A percentile compares a stretch with the other conserved stretches of the same genome.
Evolutionary conservation across 441 rosid species (phyloP).

Genomic region (Manihot esculenta): DNA sequence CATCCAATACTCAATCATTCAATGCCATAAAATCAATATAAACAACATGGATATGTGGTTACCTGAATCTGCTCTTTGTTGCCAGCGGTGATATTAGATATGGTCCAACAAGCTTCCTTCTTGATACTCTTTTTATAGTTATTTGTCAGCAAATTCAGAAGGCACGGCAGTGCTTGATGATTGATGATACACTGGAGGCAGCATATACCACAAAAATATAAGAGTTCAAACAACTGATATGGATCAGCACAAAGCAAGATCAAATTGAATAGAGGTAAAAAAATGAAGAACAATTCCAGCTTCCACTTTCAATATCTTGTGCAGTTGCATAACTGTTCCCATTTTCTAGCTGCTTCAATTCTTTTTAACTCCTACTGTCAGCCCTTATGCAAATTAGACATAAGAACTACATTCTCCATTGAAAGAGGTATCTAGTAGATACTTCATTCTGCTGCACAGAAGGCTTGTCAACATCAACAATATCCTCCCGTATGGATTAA

Average conservation of each 20-base stretch:
- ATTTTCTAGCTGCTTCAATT: too few relatives aligned
- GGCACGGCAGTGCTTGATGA: slow-evolving; percentile 74
- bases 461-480: background rate
- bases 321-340: too few relatives aligned
- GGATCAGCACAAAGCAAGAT: background rate
- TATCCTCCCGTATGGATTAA: background rate
- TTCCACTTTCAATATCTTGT: too few relatives aligned
- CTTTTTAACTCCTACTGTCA: too few relatives aligned
- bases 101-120: slow-evolving; percentile 98
- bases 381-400: background rate
- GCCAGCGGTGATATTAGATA: slow-evolving; percentile 94
- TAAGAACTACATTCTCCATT: background rate
- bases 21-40: slow-evolving; percentile 9
- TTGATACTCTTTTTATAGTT: slow-evolving; percentile 80
- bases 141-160: slow-evolving; percentile 60
- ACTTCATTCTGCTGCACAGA: background rate
- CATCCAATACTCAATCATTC: background rate
- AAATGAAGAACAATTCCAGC: too few relatives aligned
- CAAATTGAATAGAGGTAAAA: background rate
- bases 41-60: slow-evolving; percentile 6
- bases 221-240: background rate
- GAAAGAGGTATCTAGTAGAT: too few relatives aligned
- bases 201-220: slow-evolving; percentile 13
- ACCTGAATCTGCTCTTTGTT: slow-evolving; percentile 93
- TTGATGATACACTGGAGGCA: slow-evolving; percentile 56